Conservation (phyloP, 805 yeast species). For the Cyberlindnera mycetangii region DNA sequence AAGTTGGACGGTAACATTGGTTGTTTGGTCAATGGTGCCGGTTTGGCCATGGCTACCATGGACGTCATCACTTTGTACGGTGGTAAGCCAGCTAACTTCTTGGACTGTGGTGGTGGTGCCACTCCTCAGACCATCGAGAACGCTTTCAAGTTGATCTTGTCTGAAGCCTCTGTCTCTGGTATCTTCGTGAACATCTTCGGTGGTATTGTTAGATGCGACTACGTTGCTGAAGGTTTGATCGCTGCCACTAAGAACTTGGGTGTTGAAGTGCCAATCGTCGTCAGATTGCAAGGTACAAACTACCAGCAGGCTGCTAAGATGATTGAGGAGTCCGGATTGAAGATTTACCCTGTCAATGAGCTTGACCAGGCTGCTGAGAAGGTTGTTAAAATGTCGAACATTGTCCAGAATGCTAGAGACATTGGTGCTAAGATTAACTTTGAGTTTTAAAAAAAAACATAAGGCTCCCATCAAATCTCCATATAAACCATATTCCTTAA, state of each 20-base stretch:
- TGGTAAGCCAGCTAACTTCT: slow-evolving; percentile 98
- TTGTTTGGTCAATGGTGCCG: slow-evolving; percentile 99
- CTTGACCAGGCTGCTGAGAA: slow-evolving; percentile 97
- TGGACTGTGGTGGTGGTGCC: slow-evolving; percentile 99
- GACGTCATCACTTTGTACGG: slow-evolving; percentile 97
- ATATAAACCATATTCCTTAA: neutral
- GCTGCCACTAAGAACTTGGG: slow-evolving; percentile 91
- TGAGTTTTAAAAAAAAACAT: slow-evolving; percentile 32
- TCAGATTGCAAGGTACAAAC: slow-evolving; percentile 98
- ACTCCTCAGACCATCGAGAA: slow-evolving; percentile 97
- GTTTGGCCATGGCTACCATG: slow-evolving; percentile 99
- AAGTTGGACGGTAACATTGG: slow-evolving; percentile 98
- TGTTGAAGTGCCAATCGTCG: slow-evolving; percentile 91
- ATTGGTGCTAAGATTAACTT: slow-evolving; percentile 48
- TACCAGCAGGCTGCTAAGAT: slow-evolving; percentile 83
- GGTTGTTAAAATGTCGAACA: slow-evolving; percentile 65
- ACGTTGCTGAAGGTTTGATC: slow-evolving; percentile 95
- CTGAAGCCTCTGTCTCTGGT: slow-evolving; percentile 87
- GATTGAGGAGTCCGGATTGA: slow-evolving; percentile 84
- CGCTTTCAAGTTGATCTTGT: slow-evolving; percentile 90
- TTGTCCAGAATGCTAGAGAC: slow-evolving; percentile 45
- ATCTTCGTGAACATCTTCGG: slow-evolving; percentile 98
- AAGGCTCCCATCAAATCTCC: too few species aligned
- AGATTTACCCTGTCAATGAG: slow-evolving; percentile 87
- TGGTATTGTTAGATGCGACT: slow-evolving; percentile 99